phyloP scores from a whole-genome alignment of 495 filamentous ascomycete genomes.

The Xylaria acuta region DNA sequence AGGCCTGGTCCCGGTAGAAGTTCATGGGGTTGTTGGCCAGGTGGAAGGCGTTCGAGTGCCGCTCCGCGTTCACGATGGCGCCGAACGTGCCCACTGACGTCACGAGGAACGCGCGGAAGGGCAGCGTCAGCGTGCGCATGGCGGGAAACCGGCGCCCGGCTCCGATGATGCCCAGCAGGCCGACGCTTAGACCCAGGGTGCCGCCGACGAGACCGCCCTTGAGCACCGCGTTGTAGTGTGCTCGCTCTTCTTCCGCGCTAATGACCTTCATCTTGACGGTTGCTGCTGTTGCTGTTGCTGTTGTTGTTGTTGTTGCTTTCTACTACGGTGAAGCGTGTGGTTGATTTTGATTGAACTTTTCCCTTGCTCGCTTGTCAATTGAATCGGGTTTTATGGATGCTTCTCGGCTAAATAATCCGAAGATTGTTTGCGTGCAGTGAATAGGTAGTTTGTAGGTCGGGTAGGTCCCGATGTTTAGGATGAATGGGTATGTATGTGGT shows the following conservation, averaged over 20 bases:
- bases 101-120: conserved; percentile 90
- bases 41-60: conserved; percentile 77
- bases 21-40: conserved; percentile 66
- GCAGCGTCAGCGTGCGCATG: conserved; percentile 81
- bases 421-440: conserved; percentile 1
- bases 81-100: conserved; percentile 81
- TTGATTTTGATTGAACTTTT: not conserved
- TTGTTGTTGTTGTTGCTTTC: conserved; percentile 1
- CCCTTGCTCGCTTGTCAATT: not conserved
- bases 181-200: conserved; percentile 66
- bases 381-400: not conserved
- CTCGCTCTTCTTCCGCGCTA: conserved; percentile 87
- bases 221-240: conserved; percentile 69
- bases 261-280: conserved; percentile 82
- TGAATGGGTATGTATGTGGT: not conserved
- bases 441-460: not conserved
- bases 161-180: conserved; percentile 65
- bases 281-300: no score
- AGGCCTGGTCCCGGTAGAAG: conserved; percentile 68
- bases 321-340: not conserved
- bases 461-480: not conserved
- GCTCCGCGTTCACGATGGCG: conserved; percentile 86
- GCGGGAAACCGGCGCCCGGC: conserved; percentile 70
- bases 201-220: conserved; percentile 79
- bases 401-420: not conserved